Percentiles rank a stretch among this genome's conserved stretches.
Conservation (phyloP, 1,284 basidiomycete genomes). For the Phenoliferia sp. region DNA sequence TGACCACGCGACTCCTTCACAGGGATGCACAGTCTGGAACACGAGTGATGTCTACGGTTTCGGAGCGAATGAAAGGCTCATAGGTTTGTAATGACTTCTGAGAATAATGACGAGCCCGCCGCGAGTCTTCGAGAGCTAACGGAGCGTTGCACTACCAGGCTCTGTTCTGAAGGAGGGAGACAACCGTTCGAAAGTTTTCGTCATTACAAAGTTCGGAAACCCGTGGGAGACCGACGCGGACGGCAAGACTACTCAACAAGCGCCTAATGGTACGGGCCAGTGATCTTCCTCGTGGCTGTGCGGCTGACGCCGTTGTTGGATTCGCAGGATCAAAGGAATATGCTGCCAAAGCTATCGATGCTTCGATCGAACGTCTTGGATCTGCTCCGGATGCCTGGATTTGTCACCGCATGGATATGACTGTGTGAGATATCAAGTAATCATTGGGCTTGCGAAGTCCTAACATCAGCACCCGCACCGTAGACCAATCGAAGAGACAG, state of each 20-base stretch:
- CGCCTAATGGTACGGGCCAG: no score
- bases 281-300: no score
- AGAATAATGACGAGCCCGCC: neutral
- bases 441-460: no score
- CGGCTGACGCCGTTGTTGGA: neutral
- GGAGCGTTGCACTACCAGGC: neutral
- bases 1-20: neutral
- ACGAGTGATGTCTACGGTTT: conserved; percentile 21
- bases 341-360: conserved; percentile 11
- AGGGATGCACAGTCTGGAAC: neutral
- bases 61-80: conserved; percentile 27
- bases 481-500: conserved; percentile 47
- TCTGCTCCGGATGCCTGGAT: conserved; percentile 23
- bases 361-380: conserved; percentile 17
- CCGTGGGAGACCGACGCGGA: neutral
- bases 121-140: neutral
- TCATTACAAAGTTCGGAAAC: conserved; percentile 31
- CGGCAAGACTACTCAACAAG: neutral
- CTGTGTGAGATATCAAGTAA: conserved; percentile 1
- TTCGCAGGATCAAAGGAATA: conserved; percentile 5
- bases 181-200: conserved; percentile 27
- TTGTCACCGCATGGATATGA: conserved; percentile 23
- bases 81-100: conserved; percentile 12
- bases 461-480: no score
- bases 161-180: conserved; percentile 13